A percentile compares a stretch with the other conserved stretches of the same genome.
Evolutionary conservation across 2,329 filamentous ascomycete genomes (phyloP).

Genomic region (Colletotrichum liaoningense): DNA sequence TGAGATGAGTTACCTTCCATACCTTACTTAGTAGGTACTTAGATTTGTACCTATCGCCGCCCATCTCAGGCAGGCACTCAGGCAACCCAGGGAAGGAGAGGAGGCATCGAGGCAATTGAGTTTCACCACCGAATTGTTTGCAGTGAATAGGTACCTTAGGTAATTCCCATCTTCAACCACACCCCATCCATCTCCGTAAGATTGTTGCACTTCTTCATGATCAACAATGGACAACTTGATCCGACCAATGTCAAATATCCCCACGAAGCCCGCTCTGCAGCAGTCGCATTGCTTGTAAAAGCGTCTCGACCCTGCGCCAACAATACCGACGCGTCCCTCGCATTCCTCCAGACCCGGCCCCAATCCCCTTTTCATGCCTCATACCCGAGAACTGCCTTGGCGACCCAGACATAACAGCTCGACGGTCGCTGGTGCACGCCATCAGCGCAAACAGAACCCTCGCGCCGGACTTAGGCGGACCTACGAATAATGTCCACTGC

Average conservation of each 20-base stretch:
- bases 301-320: not conserved
- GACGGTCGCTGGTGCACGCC: not conserved
- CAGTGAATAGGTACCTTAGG: too few relatives aligned
- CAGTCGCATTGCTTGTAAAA: not conserved
- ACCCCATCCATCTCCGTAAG: not conserved
- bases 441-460: too few relatives aligned
- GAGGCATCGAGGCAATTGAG: not conserved
- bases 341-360: not conserved
- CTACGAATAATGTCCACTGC: not conserved
- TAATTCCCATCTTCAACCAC: not conserved
- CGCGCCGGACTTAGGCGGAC: not conserved
- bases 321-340: conserved; percentile 2
- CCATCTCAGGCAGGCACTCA: not conserved
- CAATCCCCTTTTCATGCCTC: not conserved
- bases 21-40: too few relatives aligned
- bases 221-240: not conserved
- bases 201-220: not conserved
- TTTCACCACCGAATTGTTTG: not conserved
- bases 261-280: not conserved
- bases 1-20: too few relatives aligned
- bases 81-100: not conserved
- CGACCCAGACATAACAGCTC: not conserved
- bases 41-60: too few relatives aligned
- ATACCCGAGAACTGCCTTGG: not conserved
- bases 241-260: not conserved